phyloP scores from a whole-genome alignment of 2,329 filamentous ascomycete species.

The Stromatinia cepivora region DNA sequence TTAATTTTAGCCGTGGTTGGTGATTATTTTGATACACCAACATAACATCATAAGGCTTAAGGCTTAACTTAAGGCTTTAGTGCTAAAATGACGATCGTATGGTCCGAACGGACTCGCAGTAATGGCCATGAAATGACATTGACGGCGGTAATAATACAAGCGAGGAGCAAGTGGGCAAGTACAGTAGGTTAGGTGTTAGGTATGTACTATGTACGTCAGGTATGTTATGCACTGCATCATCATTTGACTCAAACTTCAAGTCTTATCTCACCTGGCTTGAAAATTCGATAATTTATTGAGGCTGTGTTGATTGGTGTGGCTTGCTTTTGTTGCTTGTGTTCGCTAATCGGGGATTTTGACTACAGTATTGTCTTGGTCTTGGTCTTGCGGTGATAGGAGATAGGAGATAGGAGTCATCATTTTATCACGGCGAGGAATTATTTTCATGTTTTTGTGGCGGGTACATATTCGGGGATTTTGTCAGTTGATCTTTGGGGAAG shows the following conservation, averaged over 20 bases:
- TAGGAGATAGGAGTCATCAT: background rate
- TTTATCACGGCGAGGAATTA: background rate
- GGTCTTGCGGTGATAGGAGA: background rate
- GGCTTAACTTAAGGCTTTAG: background rate
- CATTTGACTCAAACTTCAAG: background rate
- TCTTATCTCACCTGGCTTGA: background rate
- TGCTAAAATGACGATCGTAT: background rate
- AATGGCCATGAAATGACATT: background rate
- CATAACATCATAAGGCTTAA: background rate
- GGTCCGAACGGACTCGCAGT: background rate
- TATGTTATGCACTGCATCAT: background rate
- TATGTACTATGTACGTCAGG: too few relatives aligned
- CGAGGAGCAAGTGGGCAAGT: background rate
- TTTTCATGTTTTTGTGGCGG: background rate
- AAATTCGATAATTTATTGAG: background rate
- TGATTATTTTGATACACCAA: background rate
- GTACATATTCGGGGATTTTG: too few relatives aligned
- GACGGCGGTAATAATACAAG: background rate
- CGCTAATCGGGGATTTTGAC: background rate
- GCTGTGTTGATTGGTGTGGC: slow-evolving; percentile 5
- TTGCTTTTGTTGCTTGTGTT: slow-evolving; percentile 6
- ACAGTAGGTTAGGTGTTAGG: too few relatives aligned
- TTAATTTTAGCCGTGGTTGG: background rate
- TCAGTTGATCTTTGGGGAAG: background rate
- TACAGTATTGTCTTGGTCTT: background rate